These are phyloP conservation scores for Botryobasidium botryosum DNA, from an alignment of 768 basidiomycete genomes.

Conservation along the genomic window DNA sequence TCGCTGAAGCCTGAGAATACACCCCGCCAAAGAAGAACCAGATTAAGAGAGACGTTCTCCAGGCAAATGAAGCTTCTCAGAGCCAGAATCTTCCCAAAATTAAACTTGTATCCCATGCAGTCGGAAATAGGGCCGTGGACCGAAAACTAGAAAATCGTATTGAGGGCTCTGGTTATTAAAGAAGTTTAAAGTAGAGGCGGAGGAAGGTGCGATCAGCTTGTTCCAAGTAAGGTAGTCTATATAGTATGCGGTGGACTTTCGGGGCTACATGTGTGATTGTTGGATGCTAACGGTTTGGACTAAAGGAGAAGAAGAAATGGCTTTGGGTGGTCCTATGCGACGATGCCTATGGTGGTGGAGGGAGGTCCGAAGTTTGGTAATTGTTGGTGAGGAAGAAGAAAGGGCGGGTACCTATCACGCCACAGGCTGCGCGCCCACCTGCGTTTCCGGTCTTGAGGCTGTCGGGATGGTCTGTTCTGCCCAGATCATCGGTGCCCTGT, in stretches of 20 bases:
- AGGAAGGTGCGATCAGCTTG: no score
- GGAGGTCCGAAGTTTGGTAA: neutral
- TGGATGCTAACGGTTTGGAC: neutral
- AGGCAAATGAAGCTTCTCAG: no score
- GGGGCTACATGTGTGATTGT: neutral
- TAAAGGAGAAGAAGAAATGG: neutral
- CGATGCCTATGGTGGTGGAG: neutral
- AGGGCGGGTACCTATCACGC: slow-evolving; percentile 44
- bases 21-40: no score
- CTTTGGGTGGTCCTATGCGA: neutral
- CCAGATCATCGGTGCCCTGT: slow-evolving; percentile 64
- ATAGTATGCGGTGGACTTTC: neutral
- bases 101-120: no score
- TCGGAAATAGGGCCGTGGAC: no score
- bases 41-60: no score
- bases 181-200: no score
- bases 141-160: no score
- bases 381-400: neutral
- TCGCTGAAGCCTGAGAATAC: no score
- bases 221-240: no score
- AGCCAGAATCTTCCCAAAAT: no score
- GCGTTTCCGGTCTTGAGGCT: slow-evolving; percentile 68
- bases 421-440: slow-evolving; percentile 61
- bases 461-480: slow-evolving; percentile 47
- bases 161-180: no score